A percentile compares a stretch with the other conserved stretches of the same genome.
phyloP scores from a whole-genome alignment of 352 stramenopile genomes.

The Salisapilia sapeloensis region DNA sequence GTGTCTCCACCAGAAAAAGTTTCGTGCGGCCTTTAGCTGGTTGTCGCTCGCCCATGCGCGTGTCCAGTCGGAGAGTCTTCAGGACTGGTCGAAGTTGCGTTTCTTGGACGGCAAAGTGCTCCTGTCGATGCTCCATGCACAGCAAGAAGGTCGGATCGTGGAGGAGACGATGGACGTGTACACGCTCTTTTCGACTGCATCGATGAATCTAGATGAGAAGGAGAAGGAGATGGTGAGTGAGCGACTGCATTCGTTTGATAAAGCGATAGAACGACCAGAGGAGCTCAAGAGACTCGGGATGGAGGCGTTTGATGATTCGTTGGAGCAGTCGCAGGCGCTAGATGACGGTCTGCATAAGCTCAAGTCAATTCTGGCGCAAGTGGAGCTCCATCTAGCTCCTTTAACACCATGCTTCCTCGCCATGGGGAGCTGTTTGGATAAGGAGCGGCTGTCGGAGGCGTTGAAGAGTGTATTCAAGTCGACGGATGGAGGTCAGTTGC shows the following conservation, averaged over 20 bases:
- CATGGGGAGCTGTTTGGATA: slow-evolving; percentile 41
- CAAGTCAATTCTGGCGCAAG: slow-evolving; percentile 52
- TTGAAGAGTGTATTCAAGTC: slow-evolving; percentile 4
- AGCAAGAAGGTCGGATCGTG: slow-evolving; percentile 20
- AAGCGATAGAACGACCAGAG: slow-evolving; percentile 18
- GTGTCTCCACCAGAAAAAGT: slow-evolving; percentile 31
- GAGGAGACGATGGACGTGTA: slow-evolving; percentile 33
- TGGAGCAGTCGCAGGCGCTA: slow-evolving; percentile 49
- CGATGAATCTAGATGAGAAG: slow-evolving; percentile 41
- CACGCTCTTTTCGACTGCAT: slow-evolving; percentile 29
- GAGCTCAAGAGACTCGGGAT: slow-evolving; percentile 30
- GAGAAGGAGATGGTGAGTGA: slow-evolving; percentile 35
- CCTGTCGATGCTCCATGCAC: slow-evolving; percentile 27
- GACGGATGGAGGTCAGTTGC: slow-evolving; percentile 4
- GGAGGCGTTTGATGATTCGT: slow-evolving; percentile 40
- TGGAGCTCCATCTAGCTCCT: slow-evolving; percentile 44
- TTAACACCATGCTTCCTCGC: slow-evolving; percentile 55
- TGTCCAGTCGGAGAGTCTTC: slow-evolving; percentile 47
- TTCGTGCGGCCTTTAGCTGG: slow-evolving; percentile 44
- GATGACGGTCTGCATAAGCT: slow-evolving; percentile 59
- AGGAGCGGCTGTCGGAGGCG: slow-evolving; percentile 37
- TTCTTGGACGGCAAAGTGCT: slow-evolving; percentile 46
- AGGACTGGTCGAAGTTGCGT: slow-evolving; percentile 47
- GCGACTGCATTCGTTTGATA: slow-evolving; percentile 29
- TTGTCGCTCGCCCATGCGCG: slow-evolving; percentile 62